Percentiles rank a stretch among this genome's conserved stretches.
phyloP scores from a whole-genome alignment of 805 yeast genomes.

The Naumovozyma castellii region DNA sequence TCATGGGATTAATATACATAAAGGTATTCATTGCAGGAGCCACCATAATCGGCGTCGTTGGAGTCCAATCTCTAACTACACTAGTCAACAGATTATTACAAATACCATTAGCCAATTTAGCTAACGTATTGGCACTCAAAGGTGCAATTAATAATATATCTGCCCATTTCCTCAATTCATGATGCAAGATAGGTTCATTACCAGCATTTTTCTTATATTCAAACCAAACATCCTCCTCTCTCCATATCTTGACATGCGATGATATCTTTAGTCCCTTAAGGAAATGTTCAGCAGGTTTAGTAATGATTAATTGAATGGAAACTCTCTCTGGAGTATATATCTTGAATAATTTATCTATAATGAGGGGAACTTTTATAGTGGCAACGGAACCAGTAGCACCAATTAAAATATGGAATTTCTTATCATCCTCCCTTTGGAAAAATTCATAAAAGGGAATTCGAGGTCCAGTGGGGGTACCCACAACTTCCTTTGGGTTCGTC shows the following conservation, averaged over 20 bases:
- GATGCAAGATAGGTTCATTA: slow-evolving; percentile 70
- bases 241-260: slow-evolving; percentile 72
- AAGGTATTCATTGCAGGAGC: slow-evolving; percentile 88
- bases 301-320: slow-evolving; percentile 76
- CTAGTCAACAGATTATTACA: slow-evolving; percentile 70
- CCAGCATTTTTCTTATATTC: slow-evolving; percentile 35
- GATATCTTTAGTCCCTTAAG: slow-evolving; percentile 53
- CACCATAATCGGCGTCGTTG: slow-evolving; percentile 51
- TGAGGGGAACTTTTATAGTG: slow-evolving; percentile 82
- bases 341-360: slow-evolving; percentile 77
- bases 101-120: slow-evolving; percentile 66
- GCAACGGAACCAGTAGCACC: slow-evolving; percentile 98
- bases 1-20: slow-evolving; percentile 70
- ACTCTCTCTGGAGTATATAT: slow-evolving; percentile 65
- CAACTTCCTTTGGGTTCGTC: slow-evolving; percentile 37
- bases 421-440: slow-evolving; percentile 65
- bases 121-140: slow-evolving; percentile 67
- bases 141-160: slow-evolving; percentile 72
- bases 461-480: slow-evolving; percentile 41
- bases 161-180: slow-evolving; percentile 78
- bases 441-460: slow-evolving; percentile 69
- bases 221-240: slow-evolving; percentile 74
- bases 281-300: slow-evolving; percentile 68
- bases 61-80: slow-evolving; percentile 69
- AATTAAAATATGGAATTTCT: slow-evolving; percentile 74